Conservation (phyloP, 805 yeast genomes). For the Hanseniaspora occidentalis region DNA sequence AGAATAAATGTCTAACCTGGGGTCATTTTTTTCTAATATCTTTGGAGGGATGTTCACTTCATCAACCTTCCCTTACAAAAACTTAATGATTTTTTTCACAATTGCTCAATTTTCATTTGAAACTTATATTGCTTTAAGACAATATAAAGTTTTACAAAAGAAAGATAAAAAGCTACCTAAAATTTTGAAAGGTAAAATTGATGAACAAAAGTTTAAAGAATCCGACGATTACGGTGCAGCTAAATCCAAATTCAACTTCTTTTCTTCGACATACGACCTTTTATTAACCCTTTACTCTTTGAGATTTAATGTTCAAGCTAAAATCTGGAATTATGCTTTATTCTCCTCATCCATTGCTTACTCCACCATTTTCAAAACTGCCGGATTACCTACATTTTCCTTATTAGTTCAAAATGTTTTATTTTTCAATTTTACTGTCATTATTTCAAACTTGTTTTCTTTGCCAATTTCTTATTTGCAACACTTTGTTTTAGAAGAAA, state of each 20-base stretch:
- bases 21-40: conserved; percentile 20
- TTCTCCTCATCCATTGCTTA: conserved; percentile 20
- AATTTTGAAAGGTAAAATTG: conserved; percentile 54
- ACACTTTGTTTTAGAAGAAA: conserved; percentile 83
- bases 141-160: conserved; percentile 44
- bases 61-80: conserved; percentile 71
- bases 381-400: conserved; percentile 31
- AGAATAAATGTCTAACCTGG: background rate
- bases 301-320: conserved; percentile 52
- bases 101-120: conserved; percentile 67
- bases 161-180: conserved; percentile 48
- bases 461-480: conserved; percentile 65
- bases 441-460: conserved; percentile 26
- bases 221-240: conserved; percentile 72
- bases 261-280: conserved; percentile 38
- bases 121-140: conserved; percentile 62
- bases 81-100: conserved; percentile 59
- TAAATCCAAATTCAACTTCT: conserved; percentile 56
- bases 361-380: conserved; percentile 17
- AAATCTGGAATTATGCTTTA: conserved; percentile 43
- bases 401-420: conserved; percentile 61
- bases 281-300: conserved; percentile 27
- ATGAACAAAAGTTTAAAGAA: conserved; percentile 59
- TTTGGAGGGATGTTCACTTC: conserved; percentile 45
- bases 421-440: conserved; percentile 41